phyloP scores from a whole-genome alignment of 371 early-diverging fungal genomes.

The Mortierella sp. region DNA sequence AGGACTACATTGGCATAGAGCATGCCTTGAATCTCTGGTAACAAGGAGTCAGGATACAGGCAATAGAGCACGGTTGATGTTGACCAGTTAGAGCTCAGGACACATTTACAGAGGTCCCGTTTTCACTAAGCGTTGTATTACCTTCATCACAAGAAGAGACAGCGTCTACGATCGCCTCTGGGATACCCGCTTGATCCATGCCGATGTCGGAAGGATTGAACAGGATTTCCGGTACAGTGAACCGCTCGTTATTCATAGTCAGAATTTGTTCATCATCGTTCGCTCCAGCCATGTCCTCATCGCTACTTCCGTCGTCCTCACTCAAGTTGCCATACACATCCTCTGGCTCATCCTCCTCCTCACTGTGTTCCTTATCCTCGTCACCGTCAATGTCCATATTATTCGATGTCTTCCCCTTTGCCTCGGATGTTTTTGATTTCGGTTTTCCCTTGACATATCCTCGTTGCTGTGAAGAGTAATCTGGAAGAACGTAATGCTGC shows the following conservation, averaged over 20 bases:
- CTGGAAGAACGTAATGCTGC: constrained; percentile 86
- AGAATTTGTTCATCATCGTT: constrained; percentile 69
- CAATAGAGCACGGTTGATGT: too few relatives aligned
- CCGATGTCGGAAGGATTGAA: constrained; percentile 89
- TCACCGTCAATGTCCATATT: constrained; percentile 19
- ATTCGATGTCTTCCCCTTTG: constrained; percentile 9
- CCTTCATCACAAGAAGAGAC: constrained; percentile 26
- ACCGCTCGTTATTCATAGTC: constrained; percentile 85
- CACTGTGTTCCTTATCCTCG: constrained; percentile 19
- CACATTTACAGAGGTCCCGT: not conserved
- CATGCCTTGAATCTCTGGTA: constrained; percentile 71
- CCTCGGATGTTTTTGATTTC: not conserved
- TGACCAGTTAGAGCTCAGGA: too few relatives aligned
- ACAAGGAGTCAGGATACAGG: too few relatives aligned
- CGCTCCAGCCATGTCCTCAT: constrained; percentile 28
- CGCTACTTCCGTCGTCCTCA: constrained; percentile 29
- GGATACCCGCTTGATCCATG: constrained; percentile 85
- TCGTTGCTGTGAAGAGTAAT: constrained; percentile 67
- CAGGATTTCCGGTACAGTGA: constrained; percentile 86
- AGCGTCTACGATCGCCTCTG: constrained; percentile 79
- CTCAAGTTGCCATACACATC: constrained; percentile 28
- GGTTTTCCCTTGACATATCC: constrained; percentile 68
- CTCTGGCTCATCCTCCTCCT: constrained; percentile 29
- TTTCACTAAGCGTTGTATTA: not conserved
- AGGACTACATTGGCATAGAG: constrained; percentile 82